phyloP scores from a whole-genome alignment of 768 basidiomycete genomes.

The Termitomyces sp. region DNA sequence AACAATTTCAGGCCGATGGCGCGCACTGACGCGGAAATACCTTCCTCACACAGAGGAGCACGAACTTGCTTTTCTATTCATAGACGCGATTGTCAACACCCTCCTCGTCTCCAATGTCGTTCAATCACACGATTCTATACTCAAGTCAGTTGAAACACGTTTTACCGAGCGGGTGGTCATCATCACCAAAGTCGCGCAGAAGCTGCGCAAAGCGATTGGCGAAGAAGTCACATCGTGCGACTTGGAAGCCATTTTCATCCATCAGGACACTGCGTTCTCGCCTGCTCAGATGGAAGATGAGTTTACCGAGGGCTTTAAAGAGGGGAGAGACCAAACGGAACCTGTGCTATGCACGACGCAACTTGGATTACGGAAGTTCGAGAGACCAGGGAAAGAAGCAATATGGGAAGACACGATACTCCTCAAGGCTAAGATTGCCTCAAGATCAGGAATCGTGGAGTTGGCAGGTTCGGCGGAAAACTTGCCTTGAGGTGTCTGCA shows the following conservation, averaged over 20 bases:
- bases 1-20: conserved; percentile 39
- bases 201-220: conserved; percentile 52
- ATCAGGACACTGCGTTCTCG: conserved; percentile 37
- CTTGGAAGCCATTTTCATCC: conserved; percentile 43
- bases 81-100: conserved; percentile 36
- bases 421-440: conserved; percentile 51
- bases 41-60: conserved; percentile 18
- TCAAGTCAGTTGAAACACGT: conserved; percentile 32
- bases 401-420: conserved; percentile 46
- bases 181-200: conserved; percentile 40
- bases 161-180: conserved; percentile 39
- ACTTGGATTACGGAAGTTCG: conserved; percentile 42
- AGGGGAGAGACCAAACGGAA: conserved; percentile 19
- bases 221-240: conserved; percentile 56
- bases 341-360: conserved; percentile 52
- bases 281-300: conserved; percentile 41
- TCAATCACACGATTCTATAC: conserved; percentile 23
- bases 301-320: conserved; percentile 20
- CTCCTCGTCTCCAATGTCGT: conserved; percentile 33
- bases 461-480: conserved; percentile 18
- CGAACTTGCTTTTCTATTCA: conserved; percentile 28
- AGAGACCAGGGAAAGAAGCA: conserved; percentile 33
- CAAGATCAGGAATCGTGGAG: conserved; percentile 36
- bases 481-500: conserved; percentile 4
- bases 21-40: conserved; percentile 31